Percentiles rank a stretch among this genome's conserved stretches.
Conservation (phyloP, 2,329 filamentous ascomycete genomes). For the Epichloe brachyelytri region DNA sequence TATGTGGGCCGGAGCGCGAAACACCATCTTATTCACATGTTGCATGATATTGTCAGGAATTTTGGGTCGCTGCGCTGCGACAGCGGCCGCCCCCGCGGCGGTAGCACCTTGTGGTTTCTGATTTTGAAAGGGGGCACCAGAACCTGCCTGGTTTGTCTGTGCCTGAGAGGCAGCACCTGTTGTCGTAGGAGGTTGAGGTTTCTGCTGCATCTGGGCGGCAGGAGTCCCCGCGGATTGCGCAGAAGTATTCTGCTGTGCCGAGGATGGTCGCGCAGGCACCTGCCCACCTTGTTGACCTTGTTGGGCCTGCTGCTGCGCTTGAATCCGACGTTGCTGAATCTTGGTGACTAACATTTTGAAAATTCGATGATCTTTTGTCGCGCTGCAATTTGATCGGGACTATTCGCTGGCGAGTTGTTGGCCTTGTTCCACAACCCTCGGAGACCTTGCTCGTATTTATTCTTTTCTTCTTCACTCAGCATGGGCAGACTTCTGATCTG, state of each 20-base stretch:
- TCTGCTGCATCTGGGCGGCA: constrained; percentile 10
- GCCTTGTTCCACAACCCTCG: constrained; percentile 40
- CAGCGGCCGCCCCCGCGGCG: constrained; percentile 1
- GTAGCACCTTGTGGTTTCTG: constrained; percentile 10
- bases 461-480: constrained; percentile 41
- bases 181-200: constrained; percentile 1
- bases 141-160: constrained; percentile 3
- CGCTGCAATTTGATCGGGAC: constrained; percentile 35
- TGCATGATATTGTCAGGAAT: constrained; percentile 31
- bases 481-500: constrained; percentile 37
- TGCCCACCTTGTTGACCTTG: constrained; percentile 13
- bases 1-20: constrained; percentile 29
- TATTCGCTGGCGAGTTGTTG: constrained; percentile 33
- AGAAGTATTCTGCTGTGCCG: constrained; percentile 5
- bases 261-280: constrained; percentile 10
- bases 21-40: constrained; percentile 35
- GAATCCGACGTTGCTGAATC: constrained; percentile 28
- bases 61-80: constrained; percentile 16
- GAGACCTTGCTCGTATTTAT: constrained; percentile 46
- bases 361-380: constrained; percentile 48
- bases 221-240: constrained; percentile 9
- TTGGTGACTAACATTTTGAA: constrained; percentile 42
- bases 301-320: constrained; percentile 20
- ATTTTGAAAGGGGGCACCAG: constrained; percentile 8
- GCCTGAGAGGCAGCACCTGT: neutral